Evolutionary conservation across 768 basidiomycete genomes (phyloP), one percentile per base, ranked within the genome.

Genomic region (Russula emetica): DNA sequence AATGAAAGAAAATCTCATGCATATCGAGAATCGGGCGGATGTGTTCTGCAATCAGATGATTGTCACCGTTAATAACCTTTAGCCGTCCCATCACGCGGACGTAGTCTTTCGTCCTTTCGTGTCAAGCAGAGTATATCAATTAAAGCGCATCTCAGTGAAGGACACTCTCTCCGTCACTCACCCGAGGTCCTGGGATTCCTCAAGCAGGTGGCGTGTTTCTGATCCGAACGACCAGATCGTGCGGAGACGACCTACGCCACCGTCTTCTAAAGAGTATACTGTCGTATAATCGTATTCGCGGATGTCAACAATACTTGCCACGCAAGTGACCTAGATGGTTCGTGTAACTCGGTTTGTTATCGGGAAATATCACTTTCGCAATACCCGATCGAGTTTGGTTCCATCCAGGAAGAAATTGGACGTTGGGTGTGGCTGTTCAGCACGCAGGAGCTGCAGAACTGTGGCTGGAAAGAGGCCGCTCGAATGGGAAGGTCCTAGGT

Each of bases 391-490:
- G 49, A 67, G 42, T 49, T 61, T 34, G 40, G 66, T 58, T 50
- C 54, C 64, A 36, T 66, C 57, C 24, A 67, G 30, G 32, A n/a
- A 60, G 45, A 64, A 60, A 16, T 30, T 60, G 38, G 65, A 40
- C 13, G 34, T 42, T 45, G 59, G 10, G 18, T 65, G 59, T 14
- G 30, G 38, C 42, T 56, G 64, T 24, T 56, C 22, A 30, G 83
- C 83, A n/a, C 73, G 68, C 32, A 76, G 67, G 20, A 86, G 62
- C 69, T 87, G 86, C 32, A 76, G 78, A 34, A 87, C 77, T 8
- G 84, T 86, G 3, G 83, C 76, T 1, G 87, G 84, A 44, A 81
- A 76, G 78, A 70, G 26, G 4, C 10, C n/a, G 22, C 11, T 10
- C 22, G 22, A 47, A n/a, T 45, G n/a, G 11, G 40, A 10, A 14